Base-by-base conservation (phyloP, 2,329 filamentous ascomycete genomes). In the Emergomyces africanus region DNA sequence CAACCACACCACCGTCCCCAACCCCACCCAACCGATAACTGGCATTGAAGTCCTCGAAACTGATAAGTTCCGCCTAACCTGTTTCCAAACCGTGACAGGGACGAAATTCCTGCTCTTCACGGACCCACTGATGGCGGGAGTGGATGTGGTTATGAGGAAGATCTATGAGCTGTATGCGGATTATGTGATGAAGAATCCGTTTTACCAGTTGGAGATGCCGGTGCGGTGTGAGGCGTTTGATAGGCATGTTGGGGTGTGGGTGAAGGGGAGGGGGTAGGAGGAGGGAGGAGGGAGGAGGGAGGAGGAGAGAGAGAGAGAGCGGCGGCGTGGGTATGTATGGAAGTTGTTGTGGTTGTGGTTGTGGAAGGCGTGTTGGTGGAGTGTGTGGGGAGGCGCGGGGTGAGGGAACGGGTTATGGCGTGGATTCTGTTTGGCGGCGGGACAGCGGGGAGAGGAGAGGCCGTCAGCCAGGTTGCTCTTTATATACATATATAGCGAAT, bases 111-210 rank as follows among this genome's bases (percentile, higher is more conserved):
- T 99, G 44, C 80, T 99, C 58, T 96, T 99, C 72, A 96, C 94
- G 59, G 94, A 97, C 74, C 85, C 85, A 18, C 84, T 89, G 64
- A 91, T 95, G 77, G 83, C 86, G 54, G 25, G 46, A 15, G 86
- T 95, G 44, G 94, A 97, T 67, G 80, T 83, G 14, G 87, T 92
- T 50, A 85, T 96, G 66, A 82, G 84, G 70, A 87, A 84, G 72
- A 86, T 96, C 67, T 97, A 99, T 72, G 94, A 97, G 72, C 77
- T 97, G 57, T 99, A 97, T 77, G 83, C 89, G 56, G 94, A 99
- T 74, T 97, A 89, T 72, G 94, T 99, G 66, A 97, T 96, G 90
- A 99, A 97, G 80, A 99, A 99, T 73, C 94, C 94, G 0, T 99
- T 99, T 71, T 97, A 97, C 76, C 91, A 94, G 69, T 80, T 96